Evolutionary conservation across 768 basidiomycete genomes (phyloP), one percentile per base, ranked within the genome.

Genomic region (Kwoniella botswanensis): DNA sequence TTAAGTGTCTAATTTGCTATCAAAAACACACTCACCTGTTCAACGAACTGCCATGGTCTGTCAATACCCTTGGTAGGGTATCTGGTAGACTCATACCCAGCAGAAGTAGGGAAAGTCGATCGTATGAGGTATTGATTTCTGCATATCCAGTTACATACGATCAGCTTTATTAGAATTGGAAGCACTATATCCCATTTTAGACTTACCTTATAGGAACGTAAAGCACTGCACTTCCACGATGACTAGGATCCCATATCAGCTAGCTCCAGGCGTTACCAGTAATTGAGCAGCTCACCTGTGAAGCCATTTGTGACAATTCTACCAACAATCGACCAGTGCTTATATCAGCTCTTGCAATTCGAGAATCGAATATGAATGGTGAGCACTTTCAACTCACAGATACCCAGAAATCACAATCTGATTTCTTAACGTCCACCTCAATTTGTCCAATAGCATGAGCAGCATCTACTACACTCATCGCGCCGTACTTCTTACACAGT

Each of bases 221-320:
- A 17, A 94, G 84, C 18, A 90, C 85, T 0, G 91, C 89, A 56
- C 87, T 89, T 1, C 88, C 85, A 5, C 93, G 87, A 80, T 92
- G 76, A 66, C 77, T 78, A 53, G 6, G 24, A 63, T 24, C 12
- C 61, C 4, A 18, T 26, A 60, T 67, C 52, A 71, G 53, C 58
- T 18, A n/a, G 21, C 21, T 59, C 22, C 46, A 22, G 6, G 2
- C 13, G 21, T n/a, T 29, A n/a, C 65, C 22, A 42, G 22, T 17
- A 26, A 21, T 29, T 18, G 17, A 15, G 26, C 26, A 12, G 65
- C 74, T 58, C n/a, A 79, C 77, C 70, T 68, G 71, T 86, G 89
- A 1, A 93, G 84, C 93, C 93, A 95, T 82, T 94, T 94, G 83
- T 94, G 91, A 73, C 90, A 91, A 75, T 93, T 93, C 88, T 92